phyloP scores from a whole-genome alignment of 495 filamentous ascomycete species.

The Penicilliopsis zonata region DNA sequence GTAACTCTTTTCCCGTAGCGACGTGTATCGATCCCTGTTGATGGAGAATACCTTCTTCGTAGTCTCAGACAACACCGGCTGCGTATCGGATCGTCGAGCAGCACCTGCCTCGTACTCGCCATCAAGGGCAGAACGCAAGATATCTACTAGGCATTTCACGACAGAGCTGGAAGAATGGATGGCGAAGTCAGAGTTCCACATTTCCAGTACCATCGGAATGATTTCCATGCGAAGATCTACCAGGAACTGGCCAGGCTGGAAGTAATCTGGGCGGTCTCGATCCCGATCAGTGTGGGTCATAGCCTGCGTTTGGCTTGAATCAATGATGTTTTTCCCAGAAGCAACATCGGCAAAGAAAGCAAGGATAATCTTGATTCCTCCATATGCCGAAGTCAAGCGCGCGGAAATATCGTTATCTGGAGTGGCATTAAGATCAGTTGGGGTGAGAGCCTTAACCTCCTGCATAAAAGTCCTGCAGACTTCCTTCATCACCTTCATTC shows the following conservation, averaged over 20 bases:
- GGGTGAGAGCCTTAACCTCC: constrained; percentile 44
- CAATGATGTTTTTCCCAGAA: constrained; percentile 63
- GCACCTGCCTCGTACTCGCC: constrained; percentile 63
- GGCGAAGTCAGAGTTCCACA: constrained; percentile 64
- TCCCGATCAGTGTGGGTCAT: constrained; percentile 43
- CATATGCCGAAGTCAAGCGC: constrained; percentile 42
- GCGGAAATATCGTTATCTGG: constrained; percentile 35
- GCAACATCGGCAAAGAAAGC: constrained; percentile 66
- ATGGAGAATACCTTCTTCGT: constrained; percentile 33
- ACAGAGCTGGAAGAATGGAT: constrained; percentile 66
- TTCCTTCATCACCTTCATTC: constrained; percentile 58
- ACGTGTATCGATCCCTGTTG: constrained; percentile 29
- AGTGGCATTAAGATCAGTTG: constrained; percentile 18
- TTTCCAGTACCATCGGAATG: constrained; percentile 59
- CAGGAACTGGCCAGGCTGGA: constrained; percentile 63
- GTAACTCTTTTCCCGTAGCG: constrained; percentile 35
- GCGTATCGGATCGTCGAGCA: constrained; percentile 45
- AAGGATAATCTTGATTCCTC: constrained; percentile 74
- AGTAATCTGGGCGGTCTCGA: constrained; percentile 51
- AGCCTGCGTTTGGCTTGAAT: constrained; percentile 54
- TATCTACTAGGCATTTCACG: constrained; percentile 70
- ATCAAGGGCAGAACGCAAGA: constrained; percentile 67
- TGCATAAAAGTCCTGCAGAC: constrained; percentile 63
- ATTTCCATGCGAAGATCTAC: constrained; percentile 79
- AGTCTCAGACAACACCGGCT: constrained; percentile 20